These are phyloP conservation scores for Fraxinus greggii DNA, from an alignment of 305 asterid species.

Conservation along the genomic window DNA sequence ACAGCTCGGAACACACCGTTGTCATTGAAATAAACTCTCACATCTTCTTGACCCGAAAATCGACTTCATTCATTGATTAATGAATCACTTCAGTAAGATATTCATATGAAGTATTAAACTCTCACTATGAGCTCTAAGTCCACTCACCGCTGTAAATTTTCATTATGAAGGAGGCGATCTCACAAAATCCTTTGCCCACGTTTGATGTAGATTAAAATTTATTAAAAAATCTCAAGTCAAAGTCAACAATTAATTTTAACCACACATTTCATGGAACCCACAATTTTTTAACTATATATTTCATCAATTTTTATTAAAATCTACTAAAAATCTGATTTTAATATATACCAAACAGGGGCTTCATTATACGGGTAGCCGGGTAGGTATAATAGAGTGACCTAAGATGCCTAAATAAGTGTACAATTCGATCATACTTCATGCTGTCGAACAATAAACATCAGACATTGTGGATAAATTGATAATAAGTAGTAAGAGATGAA, in stretches of 20 bases:
- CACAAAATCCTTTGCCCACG: background rate
- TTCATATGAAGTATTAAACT: background rate
- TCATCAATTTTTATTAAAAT: background rate
- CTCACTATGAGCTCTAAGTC: background rate
- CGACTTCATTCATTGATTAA: background rate
- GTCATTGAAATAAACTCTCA: background rate
- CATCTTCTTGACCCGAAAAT: background rate
- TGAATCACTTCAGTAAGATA: background rate
- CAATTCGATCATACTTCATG: background rate
- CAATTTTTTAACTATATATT: background rate
- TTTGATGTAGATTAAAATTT: background rate
- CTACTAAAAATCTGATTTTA: background rate
- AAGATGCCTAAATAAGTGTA: background rate
- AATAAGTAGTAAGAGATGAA: slow-evolving; percentile 1
- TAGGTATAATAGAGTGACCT: background rate
- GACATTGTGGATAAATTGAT: background rate
- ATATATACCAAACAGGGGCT: background rate
- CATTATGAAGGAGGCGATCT: background rate
- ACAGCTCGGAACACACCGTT: background rate
- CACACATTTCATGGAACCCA: background rate
- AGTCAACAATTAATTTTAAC: background rate
- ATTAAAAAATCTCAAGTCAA: background rate
- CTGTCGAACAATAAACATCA: background rate
- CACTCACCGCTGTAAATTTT: background rate
- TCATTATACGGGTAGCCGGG: background rate